These are phyloP conservation scores for Physcomitrellopsis africana DNA, from an alignment of 225 moss, liverwort and hornwort genomes.

Conservation along the genomic window DNA sequence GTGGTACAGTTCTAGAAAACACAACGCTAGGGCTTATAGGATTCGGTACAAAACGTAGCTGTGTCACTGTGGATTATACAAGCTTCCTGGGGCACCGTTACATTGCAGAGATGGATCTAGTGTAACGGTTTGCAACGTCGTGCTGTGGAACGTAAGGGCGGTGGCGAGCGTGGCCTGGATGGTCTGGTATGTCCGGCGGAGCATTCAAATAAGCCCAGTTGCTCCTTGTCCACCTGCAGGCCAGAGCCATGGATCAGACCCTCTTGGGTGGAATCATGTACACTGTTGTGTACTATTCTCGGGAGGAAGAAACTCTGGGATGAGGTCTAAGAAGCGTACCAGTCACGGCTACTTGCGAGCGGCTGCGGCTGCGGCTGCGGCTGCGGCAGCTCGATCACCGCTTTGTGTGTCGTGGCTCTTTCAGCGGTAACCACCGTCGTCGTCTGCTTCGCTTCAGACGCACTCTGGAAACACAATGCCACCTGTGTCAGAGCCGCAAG, in stretches of 20 bases:
- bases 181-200: slow-evolving; percentile 27
- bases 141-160: slow-evolving; percentile 18
- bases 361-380: slow-evolving; percentile 41
- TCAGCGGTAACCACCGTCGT: background rate
- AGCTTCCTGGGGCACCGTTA: background rate
- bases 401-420: slow-evolving; percentile 23
- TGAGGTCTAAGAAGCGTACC: slow-evolving; percentile 22
- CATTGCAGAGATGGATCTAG: slow-evolving; percentile 26
- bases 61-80: too few species aligned
- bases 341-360: slow-evolving; percentile 46
- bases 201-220: slow-evolving; percentile 48
- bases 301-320: background rate
- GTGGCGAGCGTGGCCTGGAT: slow-evolving; percentile 20
- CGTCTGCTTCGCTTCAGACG: too few species aligned
- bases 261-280: background rate
- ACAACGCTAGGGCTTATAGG: too few species aligned
- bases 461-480: too few species aligned
- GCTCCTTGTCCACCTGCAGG: slow-evolving; percentile 52
- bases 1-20: too few species aligned
- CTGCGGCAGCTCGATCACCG: slow-evolving; percentile 36
- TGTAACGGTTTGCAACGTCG: slow-evolving; percentile 2
- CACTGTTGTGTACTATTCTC: background rate
- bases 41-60: too few species aligned
- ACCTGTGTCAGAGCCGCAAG: too few species aligned
- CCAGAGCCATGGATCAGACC: background rate